Evolutionary conservation across 2,329 filamentous ascomycete genomes (phyloP), one percentile per base, ranked within the genome.

Genomic region (Alternaria consortialis): DNA sequence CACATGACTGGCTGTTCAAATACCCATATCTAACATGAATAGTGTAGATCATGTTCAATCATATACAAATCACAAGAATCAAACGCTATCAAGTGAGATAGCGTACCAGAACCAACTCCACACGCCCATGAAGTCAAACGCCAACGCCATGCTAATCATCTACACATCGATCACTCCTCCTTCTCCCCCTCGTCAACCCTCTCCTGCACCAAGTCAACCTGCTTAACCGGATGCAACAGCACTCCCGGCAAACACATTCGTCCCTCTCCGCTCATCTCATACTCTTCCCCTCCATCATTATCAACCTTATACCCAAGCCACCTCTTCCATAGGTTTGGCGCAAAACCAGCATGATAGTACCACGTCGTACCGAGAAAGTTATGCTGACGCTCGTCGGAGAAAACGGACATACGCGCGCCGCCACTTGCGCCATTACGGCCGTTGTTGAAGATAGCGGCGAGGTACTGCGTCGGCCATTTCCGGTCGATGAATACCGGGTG

Each of bases 401-500:
- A 86, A 7, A 85, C 81, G 17, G 74, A 80, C 4, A 81, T 77
- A n/a, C 84, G 76, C 5, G 81, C 81, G 2, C 82, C 83, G 6
- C 84, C 83, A 1, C 80, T 77, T 7, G 84, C 82, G 40, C 83
- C 83, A 53, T 86, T 84, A 3, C 83, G 75, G 0, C 85, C 85
- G 44, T 84, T 84, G 69, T 87, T 87, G 75, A 86, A 86, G 39
- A 86, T 83, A 4, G 83, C 82, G 0, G 84, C 81, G 6, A 86
- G 79, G 63, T 87, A 86, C 12, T 79, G 77, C 0, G 83, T 81
- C 0, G 85, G 84, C 85, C 85, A 87, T 36, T 82, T 79, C 4
- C 84, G 83, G 69, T 87, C 85, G 32, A 86, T 82, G 71, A 84
- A 86, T 13, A 87, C 84, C 0, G 85, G 84, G 48, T 87, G 85